These are phyloP conservation scores for Monosporascus sp. DNA, from an alignment of 2,329 filamentous ascomycete species.

Conservation along the genomic window DNA sequence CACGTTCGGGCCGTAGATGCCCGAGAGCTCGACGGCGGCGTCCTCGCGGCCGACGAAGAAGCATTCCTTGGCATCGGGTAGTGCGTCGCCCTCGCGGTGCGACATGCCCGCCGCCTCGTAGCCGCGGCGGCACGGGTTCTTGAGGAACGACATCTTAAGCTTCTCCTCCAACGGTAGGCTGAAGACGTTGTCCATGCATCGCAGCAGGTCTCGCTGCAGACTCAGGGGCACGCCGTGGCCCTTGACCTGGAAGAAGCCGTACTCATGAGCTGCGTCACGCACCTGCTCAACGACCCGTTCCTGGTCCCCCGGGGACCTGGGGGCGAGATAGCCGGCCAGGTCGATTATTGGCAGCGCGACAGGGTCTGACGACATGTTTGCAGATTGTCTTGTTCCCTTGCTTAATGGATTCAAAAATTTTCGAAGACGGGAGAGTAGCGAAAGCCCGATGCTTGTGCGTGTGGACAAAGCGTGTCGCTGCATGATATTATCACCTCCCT, in stretches of 20 bases:
- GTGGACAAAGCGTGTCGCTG: no score
- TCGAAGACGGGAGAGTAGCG: no score
- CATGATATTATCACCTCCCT: no score
- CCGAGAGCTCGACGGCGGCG: slow-evolving; percentile 14
- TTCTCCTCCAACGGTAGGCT: slow-evolving; percentile 14
- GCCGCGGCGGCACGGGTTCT: slow-evolving; percentile 19
- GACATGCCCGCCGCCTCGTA: slow-evolving; percentile 18
- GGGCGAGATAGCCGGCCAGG: slow-evolving; percentile 12
- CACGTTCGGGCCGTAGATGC: slow-evolving; percentile 25
- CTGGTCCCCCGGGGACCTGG: slow-evolving; percentile 6
- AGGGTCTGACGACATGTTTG: no score
- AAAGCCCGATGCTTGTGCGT: no score
- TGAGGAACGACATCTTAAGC: slow-evolving; percentile 14
- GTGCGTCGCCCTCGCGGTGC: slow-evolving; percentile 10
- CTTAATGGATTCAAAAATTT: no score
- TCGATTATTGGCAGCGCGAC: slow-evolving; percentile 25
- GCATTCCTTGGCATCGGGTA: slow-evolving; percentile 23
- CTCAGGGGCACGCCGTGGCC: slow-evolving; percentile 16
- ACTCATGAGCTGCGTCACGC: slow-evolving; percentile 5
- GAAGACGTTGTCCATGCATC: slow-evolving; percentile 9
- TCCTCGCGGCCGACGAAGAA: slow-evolving; percentile 20
- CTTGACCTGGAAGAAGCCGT: slow-evolving; percentile 19
- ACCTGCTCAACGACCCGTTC: slow-evolving; percentile 11
- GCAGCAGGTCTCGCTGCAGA: slow-evolving; percentile 6
- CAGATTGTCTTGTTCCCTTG: no score